phyloP scores from a whole-genome alignment of 306 rosid species.

The Parietaria judaica region DNA sequence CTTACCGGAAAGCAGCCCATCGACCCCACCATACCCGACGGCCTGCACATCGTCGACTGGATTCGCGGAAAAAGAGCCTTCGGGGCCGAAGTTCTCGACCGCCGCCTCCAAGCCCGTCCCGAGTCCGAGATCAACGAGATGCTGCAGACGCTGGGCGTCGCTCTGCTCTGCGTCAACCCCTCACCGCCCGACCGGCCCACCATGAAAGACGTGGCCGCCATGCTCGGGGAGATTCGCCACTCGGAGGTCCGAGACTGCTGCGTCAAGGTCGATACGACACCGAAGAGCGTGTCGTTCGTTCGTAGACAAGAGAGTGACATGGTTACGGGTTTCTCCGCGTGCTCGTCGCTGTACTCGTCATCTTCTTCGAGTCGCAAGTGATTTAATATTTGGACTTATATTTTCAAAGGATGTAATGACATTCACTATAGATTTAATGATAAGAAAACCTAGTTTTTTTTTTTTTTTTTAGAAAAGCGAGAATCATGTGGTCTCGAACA shows the following conservation, averaged over 20 bases:
- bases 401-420: no score
- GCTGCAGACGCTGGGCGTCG: constrained; percentile 75
- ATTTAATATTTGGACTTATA: no score
- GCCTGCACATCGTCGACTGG: constrained; percentile 88
- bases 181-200: constrained; percentile 65
- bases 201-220: constrained; percentile 81
- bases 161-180: constrained; percentile 67
- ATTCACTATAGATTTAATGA: no score
- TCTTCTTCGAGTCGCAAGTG: no score
- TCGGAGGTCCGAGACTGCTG: constrained; percentile 33
- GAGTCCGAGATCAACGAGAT: constrained; percentile 59
- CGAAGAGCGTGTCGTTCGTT: not conserved
- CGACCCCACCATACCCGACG: constrained; percentile 84
- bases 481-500: no score
- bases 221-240: constrained; percentile 65
- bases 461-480: no score
- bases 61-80: constrained; percentile 50
- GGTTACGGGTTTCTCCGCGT: no score
- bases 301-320: not conserved
- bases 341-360: no score
- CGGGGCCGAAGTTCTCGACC: constrained; percentile 43
- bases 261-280: constrained; percentile 31
- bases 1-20: constrained; percentile 85
- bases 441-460: no score
- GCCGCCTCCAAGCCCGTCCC: constrained; percentile 40